Percentiles rank a stretch among this genome's conserved stretches.
Evolutionary conservation across 75 land plant genomes (phyloP).

Genomic region (Larix kaempferi): DNA sequence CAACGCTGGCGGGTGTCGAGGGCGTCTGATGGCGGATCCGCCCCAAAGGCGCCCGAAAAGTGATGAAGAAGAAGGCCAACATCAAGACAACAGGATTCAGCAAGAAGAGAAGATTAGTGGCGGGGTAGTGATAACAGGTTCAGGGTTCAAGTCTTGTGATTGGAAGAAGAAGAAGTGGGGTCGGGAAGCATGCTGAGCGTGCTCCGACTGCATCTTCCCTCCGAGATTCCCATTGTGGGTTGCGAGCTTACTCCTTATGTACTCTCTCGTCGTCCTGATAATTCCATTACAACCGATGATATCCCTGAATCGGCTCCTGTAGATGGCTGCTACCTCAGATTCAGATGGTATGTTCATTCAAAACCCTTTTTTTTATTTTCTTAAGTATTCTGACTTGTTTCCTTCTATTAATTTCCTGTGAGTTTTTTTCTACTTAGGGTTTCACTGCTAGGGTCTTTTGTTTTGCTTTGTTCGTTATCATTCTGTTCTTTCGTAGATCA

Average conservation of each 20-base stretch:
- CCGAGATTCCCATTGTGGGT: conserved; percentile 95
- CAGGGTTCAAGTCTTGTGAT: neutral
- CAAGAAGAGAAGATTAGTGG: neutral
- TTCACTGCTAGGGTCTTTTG: too few species aligned
- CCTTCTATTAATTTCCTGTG: too few species aligned
- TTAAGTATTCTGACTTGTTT: too few species aligned
- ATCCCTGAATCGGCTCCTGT: conserved; percentile 65
- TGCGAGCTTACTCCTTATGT: conserved; percentile 95
- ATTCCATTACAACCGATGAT: conserved; percentile 56
- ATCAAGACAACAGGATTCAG: neutral
- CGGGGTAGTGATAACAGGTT: conserved; percentile 2
- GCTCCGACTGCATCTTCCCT: conserved; percentile 91
- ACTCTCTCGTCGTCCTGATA: conserved; percentile 63
- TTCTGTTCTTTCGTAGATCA: too few species aligned
- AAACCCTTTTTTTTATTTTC: too few species aligned
- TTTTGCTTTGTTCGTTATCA: too few species aligned
- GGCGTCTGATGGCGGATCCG: conserved; percentile 83
- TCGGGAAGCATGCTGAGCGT: conserved; percentile 92
- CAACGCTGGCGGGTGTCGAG: conserved; percentile 52
- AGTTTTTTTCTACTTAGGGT: too few species aligned
- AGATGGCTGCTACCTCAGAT: conserved; percentile 71
- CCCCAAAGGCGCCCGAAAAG: conserved; percentile 31
- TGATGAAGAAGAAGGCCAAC: neutral
- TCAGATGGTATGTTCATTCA: conserved; percentile 61
- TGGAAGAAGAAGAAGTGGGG: conserved; percentile 16